Percentiles rank a stretch among this genome's conserved stretches.
These are phyloP conservation scores for Allomyces javanicus DNA, from an alignment of 192 early-diverging fungal species.

Conservation along the genomic window DNA sequence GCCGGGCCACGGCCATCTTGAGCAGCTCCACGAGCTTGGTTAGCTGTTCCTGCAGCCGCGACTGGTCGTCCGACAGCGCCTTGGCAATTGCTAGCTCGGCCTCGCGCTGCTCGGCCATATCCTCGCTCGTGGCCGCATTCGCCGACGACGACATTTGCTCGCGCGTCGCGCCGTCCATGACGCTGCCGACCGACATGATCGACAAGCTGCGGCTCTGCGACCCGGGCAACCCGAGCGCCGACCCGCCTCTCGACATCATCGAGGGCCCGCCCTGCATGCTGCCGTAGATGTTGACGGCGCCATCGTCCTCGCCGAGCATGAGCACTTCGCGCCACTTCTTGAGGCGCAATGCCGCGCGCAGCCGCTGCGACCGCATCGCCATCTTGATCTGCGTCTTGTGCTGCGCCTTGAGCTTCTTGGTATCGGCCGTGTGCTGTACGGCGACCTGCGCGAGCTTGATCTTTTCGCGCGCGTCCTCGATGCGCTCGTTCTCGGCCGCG, in stretches of 20 bases:
- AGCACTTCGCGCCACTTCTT: neutral
- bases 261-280: too few relatives aligned
- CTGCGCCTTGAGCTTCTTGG: neutral
- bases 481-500: constrained; percentile 9
- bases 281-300: neutral
- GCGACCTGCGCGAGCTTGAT: constrained; percentile 2
- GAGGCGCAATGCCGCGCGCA: neutral
- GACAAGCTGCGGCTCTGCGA: neutral
- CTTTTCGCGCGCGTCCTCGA: constrained; percentile 4
- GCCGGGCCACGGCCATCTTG: neutral
- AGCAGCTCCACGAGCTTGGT: constrained; percentile 1
- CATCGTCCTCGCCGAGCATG: neutral
- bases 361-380: neutral
- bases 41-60: neutral
- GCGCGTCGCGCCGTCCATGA: too few relatives aligned
- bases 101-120: neutral
- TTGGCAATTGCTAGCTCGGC: neutral
- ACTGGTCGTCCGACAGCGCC: neutral
- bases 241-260: neutral
- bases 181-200: neutral
- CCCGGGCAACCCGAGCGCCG: neutral
- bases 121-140: neutral
- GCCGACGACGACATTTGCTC: neutral
- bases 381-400: neutral
- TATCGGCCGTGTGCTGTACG: neutral